phyloP scores from a whole-genome alignment of 2,329 filamentous ascomycete genomes.

The Acrocalymma vagum region DNA sequence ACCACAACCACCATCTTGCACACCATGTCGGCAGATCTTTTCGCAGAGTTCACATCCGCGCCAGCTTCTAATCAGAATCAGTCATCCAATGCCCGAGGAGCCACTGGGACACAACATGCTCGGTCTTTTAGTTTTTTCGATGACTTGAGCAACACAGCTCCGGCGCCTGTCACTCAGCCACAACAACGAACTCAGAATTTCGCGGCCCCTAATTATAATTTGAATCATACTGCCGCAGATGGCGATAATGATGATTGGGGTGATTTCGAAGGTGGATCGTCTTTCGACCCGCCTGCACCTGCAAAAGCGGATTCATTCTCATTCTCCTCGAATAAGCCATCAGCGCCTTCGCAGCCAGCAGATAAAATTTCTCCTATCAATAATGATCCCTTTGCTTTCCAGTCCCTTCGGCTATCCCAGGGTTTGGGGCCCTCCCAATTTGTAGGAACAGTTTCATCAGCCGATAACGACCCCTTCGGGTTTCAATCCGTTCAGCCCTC shows the following conservation, averaged over 20 bases:
- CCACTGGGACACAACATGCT: conserved; percentile 14
- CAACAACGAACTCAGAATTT: conserved; percentile 21
- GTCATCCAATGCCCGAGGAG: conserved; percentile 7
- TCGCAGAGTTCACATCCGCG: conserved; percentile 41
- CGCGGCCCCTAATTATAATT: not conserved
- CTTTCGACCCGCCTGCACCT: conserved; percentile 18
- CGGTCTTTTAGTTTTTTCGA: conserved; percentile 46
- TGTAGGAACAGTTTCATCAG: too few relatives aligned
- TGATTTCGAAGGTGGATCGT: conserved; percentile 47
- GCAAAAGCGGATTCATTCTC: conserved; percentile 28
- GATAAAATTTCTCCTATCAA: conserved; percentile 11
- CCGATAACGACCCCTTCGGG: too few relatives aligned
- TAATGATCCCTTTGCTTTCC: too few relatives aligned
- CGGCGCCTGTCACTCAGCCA: conserved; percentile 19
- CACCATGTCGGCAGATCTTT: conserved; percentile 46
- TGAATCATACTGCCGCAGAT: conserved; percentile 2
- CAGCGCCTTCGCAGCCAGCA: conserved; percentile 17
- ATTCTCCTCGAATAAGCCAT: conserved; percentile 15
- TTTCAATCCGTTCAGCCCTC: too few relatives aligned
- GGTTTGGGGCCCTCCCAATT: too few relatives aligned
- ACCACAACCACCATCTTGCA: conserved; percentile 4
- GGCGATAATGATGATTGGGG: conserved; percentile 50
- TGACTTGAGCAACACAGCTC: conserved; percentile 29
- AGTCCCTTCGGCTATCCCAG: too few relatives aligned
- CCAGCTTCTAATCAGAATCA: conserved; percentile 22